Percentiles rank a stretch among this genome's conserved stretches.
Evolutionary conservation across 768 basidiomycete species (phyloP).

Genomic region (Mycena sanguinolenta): DNA sequence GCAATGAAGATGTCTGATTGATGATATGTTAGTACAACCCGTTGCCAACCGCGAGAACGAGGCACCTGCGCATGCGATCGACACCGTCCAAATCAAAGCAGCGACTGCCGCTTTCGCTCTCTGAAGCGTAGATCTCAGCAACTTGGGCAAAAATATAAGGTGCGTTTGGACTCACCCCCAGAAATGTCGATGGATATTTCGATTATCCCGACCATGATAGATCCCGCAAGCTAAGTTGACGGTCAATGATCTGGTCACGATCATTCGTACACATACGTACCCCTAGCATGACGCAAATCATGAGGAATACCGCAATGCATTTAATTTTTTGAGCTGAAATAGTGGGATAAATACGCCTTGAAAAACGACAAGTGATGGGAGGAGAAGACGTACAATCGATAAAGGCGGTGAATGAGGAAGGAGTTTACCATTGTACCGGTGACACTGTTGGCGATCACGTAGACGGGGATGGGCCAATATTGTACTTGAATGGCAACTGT

Average conservation of each 20-base stretch:
- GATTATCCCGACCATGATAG: neutral
- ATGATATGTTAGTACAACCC: neutral
- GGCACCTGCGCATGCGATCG: neutral
- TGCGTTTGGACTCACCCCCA: neutral
- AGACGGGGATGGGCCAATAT: neutral
- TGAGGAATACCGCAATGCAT: neutral
- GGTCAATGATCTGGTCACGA: neutral
- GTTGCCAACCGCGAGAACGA: neutral
- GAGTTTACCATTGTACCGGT: slow-evolving; percentile 9
- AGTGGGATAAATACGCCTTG: neutral
- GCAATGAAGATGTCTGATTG: slow-evolving; percentile 13
- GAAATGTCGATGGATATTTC: neutral
- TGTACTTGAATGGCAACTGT: neutral
- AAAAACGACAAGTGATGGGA: too few species aligned
- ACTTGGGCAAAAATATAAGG: neutral
- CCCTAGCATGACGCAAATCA: neutral
- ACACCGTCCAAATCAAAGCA: neutral
- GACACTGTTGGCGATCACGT: neutral
- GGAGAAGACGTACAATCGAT: neutral
- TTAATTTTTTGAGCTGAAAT: neutral
- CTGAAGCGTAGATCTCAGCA: neutral
- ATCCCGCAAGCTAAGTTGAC: neutral
- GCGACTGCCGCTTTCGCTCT: neutral
- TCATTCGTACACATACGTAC: neutral
- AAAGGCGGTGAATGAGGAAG: slow-evolving; percentile 7